phyloP scores from a whole-genome alignment of 495 filamentous ascomycete species.

The Entonaema liquescens region DNA sequence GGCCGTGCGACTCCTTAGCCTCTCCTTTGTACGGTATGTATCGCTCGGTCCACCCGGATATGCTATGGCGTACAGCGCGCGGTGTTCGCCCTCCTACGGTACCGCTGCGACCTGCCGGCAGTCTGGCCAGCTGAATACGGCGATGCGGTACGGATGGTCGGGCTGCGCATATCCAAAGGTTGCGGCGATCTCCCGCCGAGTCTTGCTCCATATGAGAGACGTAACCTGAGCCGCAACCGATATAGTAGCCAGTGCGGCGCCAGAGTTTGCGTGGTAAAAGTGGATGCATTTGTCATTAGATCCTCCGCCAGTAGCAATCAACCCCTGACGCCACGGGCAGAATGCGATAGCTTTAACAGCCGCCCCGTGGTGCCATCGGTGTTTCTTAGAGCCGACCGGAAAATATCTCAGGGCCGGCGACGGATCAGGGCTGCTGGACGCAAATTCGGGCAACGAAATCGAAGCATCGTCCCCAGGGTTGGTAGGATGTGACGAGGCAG shows the following conservation, averaged over 20 bases:
- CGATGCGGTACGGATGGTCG: constrained; percentile 89
- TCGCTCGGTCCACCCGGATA: constrained; percentile 70
- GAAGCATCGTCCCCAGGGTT: constrained; percentile 27
- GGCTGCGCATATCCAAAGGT: constrained; percentile 97
- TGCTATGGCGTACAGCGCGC: constrained; percentile 77
- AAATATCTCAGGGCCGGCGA: constrained; percentile 40
- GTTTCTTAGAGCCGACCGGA: constrained; percentile 65
- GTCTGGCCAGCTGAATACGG: constrained; percentile 94
- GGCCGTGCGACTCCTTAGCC: constrained; percentile 60
- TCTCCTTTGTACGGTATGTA: constrained; percentile 38
- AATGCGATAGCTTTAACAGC: constrained; percentile 98
- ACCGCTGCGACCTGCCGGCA: constrained; percentile 89
- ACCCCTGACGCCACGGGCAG: constrained; percentile 89
- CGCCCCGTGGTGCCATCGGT: constrained; percentile 80
- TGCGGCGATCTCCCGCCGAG: constrained; percentile 84
- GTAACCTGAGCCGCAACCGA: constrained; percentile 94
- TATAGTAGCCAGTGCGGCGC: constrained; percentile 87
- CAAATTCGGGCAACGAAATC: background rate
- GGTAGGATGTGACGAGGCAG: background rate
- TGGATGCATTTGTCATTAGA: constrained; percentile 95
- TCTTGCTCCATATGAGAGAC: constrained; percentile 88
- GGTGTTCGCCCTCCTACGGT: constrained; percentile 84
- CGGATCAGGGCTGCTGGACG: constrained; percentile 2
- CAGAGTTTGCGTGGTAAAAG: constrained; percentile 90
- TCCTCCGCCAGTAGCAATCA: constrained; percentile 92